phyloP scores from a whole-genome alignment of 1,284 basidiomycete genomes.

The Heterobasidion occidentale region DNA sequence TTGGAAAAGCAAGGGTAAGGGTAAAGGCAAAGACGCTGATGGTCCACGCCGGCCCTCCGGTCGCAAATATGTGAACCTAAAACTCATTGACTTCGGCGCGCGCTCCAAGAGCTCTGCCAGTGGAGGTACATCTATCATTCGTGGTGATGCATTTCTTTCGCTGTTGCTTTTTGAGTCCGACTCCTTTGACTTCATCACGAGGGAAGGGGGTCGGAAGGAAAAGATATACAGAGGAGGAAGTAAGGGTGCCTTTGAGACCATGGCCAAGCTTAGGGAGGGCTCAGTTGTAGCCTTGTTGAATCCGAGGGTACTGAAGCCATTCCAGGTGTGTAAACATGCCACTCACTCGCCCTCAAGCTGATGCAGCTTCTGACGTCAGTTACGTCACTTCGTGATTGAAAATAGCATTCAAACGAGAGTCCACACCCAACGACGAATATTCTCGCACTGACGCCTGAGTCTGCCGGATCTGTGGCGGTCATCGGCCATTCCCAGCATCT shows the following conservation, averaged over 20 bases:
- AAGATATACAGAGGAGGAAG: constrained; percentile 83
- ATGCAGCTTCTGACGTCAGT: too few species aligned
- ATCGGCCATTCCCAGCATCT: constrained; percentile 85
- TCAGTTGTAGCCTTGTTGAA: constrained; percentile 88
- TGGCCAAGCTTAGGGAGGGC: constrained; percentile 81
- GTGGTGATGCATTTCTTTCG: constrained; percentile 80
- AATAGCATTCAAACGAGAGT: constrained; percentile 41
- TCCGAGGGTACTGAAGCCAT: constrained; percentile 80
- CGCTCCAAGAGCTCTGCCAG: constrained; percentile 42
- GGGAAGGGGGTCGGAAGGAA: constrained; percentile 37
- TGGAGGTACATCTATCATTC: constrained; percentile 44
- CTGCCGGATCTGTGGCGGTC: constrained; percentile 70
- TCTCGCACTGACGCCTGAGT: constrained; percentile 82
- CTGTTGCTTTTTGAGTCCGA: constrained; percentile 89
- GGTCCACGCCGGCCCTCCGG: constrained; percentile 38
- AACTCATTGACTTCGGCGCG: constrained; percentile 76
- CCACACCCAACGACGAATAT: constrained; percentile 77
- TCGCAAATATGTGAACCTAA: constrained; percentile 83
- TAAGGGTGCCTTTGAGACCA: constrained; percentile 84
- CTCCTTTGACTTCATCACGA: constrained; percentile 42
- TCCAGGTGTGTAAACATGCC: constrained; percentile 46
- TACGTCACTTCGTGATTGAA: background rate
- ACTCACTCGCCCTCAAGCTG: constrained; percentile 12
- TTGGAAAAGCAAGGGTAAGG: constrained; percentile 19
- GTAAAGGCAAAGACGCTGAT: constrained; percentile 27